A percentile compares a stretch with the other conserved stretches of the same genome.
Conservation (phyloP, 352 stramenopile species). For the Thalassiosira exigua region DNA sequence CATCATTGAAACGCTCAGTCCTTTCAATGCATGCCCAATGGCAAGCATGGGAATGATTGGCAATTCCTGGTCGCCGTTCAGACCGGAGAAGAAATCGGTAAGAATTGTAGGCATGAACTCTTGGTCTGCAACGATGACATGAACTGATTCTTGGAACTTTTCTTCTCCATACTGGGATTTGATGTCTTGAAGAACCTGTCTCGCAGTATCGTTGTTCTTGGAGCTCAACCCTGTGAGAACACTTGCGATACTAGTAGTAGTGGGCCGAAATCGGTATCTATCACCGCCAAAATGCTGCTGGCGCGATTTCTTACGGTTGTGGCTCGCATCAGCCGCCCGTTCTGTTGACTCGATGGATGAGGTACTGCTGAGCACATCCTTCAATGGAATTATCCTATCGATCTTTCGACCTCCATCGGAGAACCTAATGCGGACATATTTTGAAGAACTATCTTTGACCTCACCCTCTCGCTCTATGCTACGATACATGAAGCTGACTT, state of each 20-base stretch:
- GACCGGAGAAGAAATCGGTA: constrained; percentile 24
- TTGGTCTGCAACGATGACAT: constrained; percentile 33
- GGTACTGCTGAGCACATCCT: background rate
- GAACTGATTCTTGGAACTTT: constrained; percentile 17
- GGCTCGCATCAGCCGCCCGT: background rate
- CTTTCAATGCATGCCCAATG: constrained; percentile 37
- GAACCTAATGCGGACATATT: background rate
- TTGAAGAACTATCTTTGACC: background rate
- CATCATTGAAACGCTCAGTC: constrained; percentile 27
- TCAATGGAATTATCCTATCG: background rate
- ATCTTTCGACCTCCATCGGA: background rate
- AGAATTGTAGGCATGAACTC: constrained; percentile 47
- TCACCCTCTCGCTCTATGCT: constrained; percentile 10
- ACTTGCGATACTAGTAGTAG: constrained; percentile 13
- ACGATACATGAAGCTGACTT: constrained; percentile 11
- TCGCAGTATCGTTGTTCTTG: constrained; percentile 32
- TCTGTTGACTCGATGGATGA: background rate
- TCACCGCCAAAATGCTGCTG: constrained; percentile 14
- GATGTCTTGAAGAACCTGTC: constrained; percentile 14
- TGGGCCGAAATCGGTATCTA: constrained; percentile 14
- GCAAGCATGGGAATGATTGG: constrained; percentile 21
- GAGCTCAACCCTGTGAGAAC: constrained; percentile 30
- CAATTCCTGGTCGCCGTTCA: constrained; percentile 4
- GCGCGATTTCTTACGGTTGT: background rate
- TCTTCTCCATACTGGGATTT: constrained; percentile 23